phyloP scores from a whole-genome alignment of 768 basidiomycete species.

The Coprinopsis strossmayeri region DNA sequence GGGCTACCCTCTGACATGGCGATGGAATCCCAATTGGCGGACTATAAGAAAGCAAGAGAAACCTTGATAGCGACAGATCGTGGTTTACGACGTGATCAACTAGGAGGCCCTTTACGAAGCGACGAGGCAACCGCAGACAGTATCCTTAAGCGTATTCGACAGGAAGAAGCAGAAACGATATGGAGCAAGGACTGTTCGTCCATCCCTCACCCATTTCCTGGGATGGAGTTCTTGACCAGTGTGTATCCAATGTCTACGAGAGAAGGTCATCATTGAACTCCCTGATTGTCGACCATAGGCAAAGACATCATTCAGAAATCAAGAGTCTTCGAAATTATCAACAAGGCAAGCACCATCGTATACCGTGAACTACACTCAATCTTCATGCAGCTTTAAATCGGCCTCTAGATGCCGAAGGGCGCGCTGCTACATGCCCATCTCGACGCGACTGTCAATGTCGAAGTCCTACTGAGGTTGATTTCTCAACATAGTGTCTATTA shows the following conservation, averaged over 20 bases:
- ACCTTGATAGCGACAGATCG: conserved; percentile 39
- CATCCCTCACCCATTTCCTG: conserved; percentile 12
- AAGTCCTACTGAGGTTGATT: conserved; percentile 46
- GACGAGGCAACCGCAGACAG: conserved; percentile 47
- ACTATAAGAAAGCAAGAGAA: conserved; percentile 26
- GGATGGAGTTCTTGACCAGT: conserved; percentile 44
- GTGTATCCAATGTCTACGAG: conserved; percentile 21
- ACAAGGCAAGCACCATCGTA: conserved; percentile 44
- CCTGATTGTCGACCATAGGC: no score
- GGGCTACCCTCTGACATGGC: neutral
- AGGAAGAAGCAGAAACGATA: conserved; percentile 7
- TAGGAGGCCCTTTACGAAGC: neutral
- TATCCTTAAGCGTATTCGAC: conserved; percentile 13
- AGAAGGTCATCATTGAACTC: conserved; percentile 25
- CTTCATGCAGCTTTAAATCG: neutral
- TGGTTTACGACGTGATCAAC: conserved; percentile 41
- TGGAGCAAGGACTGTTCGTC: conserved; percentile 8
- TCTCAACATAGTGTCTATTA: conserved; percentile 55
- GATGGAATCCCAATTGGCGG: conserved; percentile 14
- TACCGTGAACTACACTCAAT: neutral
- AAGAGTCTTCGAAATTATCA: conserved; percentile 52
- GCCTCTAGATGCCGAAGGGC: conserved; percentile 70
- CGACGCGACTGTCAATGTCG: conserved; percentile 61
- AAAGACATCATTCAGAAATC: conserved; percentile 48
- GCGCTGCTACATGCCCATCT: conserved; percentile 69